These are phyloP conservation scores for Candida gigantensis DNA, from an alignment of 1,139 yeast genomes.

Conservation along the genomic window DNA sequence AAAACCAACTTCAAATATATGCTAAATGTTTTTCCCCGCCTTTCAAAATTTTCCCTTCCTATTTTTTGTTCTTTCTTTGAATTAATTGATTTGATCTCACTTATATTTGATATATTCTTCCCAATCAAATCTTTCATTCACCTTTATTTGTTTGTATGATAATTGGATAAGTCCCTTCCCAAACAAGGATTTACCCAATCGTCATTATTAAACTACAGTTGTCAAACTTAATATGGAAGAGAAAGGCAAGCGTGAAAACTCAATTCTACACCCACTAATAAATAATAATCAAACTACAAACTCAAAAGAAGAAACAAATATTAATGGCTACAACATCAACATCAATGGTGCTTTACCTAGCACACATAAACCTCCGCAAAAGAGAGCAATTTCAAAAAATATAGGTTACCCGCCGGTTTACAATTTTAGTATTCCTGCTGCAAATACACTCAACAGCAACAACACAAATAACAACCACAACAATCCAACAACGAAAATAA, in stretches of 20 bases:
- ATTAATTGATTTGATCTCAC: too few species aligned
- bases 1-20: too few species aligned
- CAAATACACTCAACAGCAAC: neutral
- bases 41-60: too few species aligned
- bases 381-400: neutral
- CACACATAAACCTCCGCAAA: neutral
- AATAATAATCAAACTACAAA: neutral
- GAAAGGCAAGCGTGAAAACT: constrained; percentile 3
- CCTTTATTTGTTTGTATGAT: too few species aligned
- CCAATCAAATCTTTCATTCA: too few species aligned
- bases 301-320: neutral
- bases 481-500: neutral
- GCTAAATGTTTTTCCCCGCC: too few species aligned
- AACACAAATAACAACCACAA: neutral
- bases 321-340: neutral
- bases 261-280: constrained; percentile 3
- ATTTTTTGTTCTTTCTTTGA: too few species aligned
- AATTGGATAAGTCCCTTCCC: too few species aligned
- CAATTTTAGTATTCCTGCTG: neutral
- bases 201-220: too few species aligned
- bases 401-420: constrained; percentile 5
- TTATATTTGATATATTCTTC: too few species aligned
- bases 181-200: too few species aligned
- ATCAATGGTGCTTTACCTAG: neutral
- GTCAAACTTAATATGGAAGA: constrained; percentile 7